Evolutionary conservation across 139 green algal genomes (phyloP), one percentile per base, ranked within the genome.

Genomic region (Haematococcus lacustris): DNA sequence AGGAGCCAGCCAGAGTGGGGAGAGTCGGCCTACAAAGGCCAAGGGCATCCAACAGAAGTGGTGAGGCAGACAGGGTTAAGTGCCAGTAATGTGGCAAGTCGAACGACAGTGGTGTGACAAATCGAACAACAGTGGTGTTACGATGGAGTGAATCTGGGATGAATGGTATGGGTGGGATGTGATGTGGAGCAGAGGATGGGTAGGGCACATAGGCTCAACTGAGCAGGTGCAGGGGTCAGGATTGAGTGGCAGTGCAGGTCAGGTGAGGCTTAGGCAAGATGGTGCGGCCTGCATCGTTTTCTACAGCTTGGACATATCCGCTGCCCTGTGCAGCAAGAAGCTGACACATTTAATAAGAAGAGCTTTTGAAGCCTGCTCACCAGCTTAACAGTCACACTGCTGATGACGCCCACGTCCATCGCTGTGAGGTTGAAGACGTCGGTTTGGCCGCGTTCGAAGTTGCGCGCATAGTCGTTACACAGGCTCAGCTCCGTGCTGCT

Each of bases 1-100:
- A 71, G 66, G 37, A 57, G 35, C 66, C 66, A 71, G 38, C 66
- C 66, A 59, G 66, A 57, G 38, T 59, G 9, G 53, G 53, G 23
- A 30, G 13, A 23, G 33, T 21, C 4, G 26, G 13, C 9, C 53
- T 64, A 26, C 53, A 30, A 26, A 64, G 21, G 9, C 13, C 17
- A 30, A 26, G 30, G 53, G n/a, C n/a, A n/a, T n/a, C n/a, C n/a
- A n/a, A n/a, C 53, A 64, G 13, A 64, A 13, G 47, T 28, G 47
- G 13, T 57, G 47, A 21, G 47, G 21, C 47, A 57, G 13, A 21
- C 21, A 28, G 13, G 21, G 21, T 28, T 28, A 57, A 57, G 47
- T 13, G 13, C 13, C 13, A 13, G 13, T 28, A 57, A 13, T 57
- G 32, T 41, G 35, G 30, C n/a, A 28, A 47, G 64, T 70, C n/a